A percentile compares a stretch with the other conserved stretches of the same genome.
Evolutionary conservation across 1,284 basidiomycete genomes (phyloP).

Genomic region (Bjerkandera adusta): DNA sequence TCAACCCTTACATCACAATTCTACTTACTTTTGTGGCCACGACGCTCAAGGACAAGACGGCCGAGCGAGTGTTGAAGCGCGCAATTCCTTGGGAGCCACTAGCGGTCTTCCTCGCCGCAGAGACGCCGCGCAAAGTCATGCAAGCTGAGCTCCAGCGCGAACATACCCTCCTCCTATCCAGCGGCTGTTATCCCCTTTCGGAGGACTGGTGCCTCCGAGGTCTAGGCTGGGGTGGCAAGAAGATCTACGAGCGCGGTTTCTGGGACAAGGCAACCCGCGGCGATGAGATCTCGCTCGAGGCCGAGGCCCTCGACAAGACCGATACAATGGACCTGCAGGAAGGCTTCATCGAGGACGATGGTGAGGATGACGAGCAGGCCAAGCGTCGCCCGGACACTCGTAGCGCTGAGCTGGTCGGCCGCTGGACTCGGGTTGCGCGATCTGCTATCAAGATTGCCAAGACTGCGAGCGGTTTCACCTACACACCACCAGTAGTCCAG

Average conservation of each 20-base stretch:
- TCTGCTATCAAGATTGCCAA: constrained; percentile 69
- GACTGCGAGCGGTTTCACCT: constrained; percentile 75
- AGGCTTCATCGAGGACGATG: constrained; percentile 79
- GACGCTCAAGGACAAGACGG: constrained; percentile 61
- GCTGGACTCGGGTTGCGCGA: constrained; percentile 79
- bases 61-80: constrained; percentile 65
- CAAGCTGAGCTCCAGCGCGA: constrained; percentile 28
- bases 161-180: constrained; percentile 53
- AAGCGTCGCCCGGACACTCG: constrained; percentile 11
- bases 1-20: constrained; percentile 88
- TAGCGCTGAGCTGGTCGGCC: constrained; percentile 34
- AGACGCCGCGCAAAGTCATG: constrained; percentile 55
- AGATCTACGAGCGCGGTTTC: constrained; percentile 88
- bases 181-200: constrained; percentile 68
- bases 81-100: constrained; percentile 86
- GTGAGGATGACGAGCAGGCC: constrained; percentile 45
- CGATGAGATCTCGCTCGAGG: constrained; percentile 67
- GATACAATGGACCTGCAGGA: constrained; percentile 60
- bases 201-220: constrained; percentile 97
- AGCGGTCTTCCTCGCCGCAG: constrained; percentile 60
- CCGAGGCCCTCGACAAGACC: constrained; percentile 73
- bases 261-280: constrained; percentile 66
- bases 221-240: constrained; percentile 90
- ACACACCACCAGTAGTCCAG: constrained; percentile 30
- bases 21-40: constrained; percentile 88